These are phyloP conservation scores for Aspergillus aculeatus DNA, from an alignment of 2,329 filamentous ascomycete genomes.

Conservation along the genomic window DNA sequence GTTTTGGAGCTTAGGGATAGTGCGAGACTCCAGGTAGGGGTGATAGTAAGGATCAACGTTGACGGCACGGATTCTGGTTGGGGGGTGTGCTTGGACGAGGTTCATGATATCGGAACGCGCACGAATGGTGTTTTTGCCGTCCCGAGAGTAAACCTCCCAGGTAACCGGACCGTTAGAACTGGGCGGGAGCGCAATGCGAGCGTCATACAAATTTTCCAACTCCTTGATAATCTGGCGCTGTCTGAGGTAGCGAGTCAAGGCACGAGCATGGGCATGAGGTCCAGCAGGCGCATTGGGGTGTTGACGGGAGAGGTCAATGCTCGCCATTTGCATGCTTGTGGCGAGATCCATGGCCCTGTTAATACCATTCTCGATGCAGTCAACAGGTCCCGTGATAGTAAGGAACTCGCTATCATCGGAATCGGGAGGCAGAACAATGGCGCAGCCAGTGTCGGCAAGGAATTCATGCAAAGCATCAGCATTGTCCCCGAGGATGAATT, in stretches of 20 bases:
- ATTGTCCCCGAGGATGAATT: constrained; percentile 87
- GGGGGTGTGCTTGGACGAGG: constrained; percentile 50
- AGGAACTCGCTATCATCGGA: constrained; percentile 78
- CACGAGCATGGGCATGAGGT: constrained; percentile 74
- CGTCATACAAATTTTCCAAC: constrained; percentile 74
- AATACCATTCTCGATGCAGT: constrained; percentile 70
- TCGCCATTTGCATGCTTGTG: constrained; percentile 79
- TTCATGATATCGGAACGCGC: constrained; percentile 52
- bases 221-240: constrained; percentile 78
- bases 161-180: constrained; percentile 65
- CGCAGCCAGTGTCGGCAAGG: constrained; percentile 84
- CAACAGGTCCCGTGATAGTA: constrained; percentile 76
- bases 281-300: constrained; percentile 72
- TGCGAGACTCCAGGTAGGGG: constrained; percentile 44
- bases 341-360: constrained; percentile 87
- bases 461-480: constrained; percentile 82
- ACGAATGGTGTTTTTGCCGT: constrained; percentile 70
- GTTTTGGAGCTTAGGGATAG: constrained; percentile 39
- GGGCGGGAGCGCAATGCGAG: constrained; percentile 81
- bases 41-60: constrained; percentile 52
- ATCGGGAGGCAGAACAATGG: constrained; percentile 74
- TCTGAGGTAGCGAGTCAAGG: constrained; percentile 83
- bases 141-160: constrained; percentile 85
- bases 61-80: constrained; percentile 45
- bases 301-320: constrained; percentile 77